A percentile compares a stretch with the other conserved stretches of the same genome.
Evolutionary conservation across 1,284 basidiomycete species (phyloP).

Genomic region (Chiua sp.): DNA sequence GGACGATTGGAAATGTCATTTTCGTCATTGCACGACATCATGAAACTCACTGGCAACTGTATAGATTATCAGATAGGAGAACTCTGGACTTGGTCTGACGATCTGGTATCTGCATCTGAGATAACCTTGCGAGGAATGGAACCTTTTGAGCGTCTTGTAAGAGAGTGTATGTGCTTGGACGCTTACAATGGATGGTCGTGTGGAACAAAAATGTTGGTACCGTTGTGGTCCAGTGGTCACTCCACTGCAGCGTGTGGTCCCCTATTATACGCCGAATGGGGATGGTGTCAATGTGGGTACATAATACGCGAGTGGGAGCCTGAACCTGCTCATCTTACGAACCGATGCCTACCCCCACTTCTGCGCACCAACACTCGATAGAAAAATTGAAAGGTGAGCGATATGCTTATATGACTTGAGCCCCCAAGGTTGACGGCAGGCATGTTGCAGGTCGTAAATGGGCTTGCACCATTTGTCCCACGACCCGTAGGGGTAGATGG

Average conservation of each 20-base stretch:
- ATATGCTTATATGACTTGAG: neutral
- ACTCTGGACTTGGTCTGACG: no score
- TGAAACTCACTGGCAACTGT: no score
- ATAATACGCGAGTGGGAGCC: slow-evolving; percentile 21
- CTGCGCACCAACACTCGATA: slow-evolving; percentile 23
- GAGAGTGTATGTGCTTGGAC: neutral
- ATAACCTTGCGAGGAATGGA: no score
- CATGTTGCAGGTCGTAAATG: slow-evolving; percentile 25
- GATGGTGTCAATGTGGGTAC: slow-evolving; percentile 19
- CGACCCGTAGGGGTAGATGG: slow-evolving; percentile 12
- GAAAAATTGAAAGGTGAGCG: slow-evolving; percentile 31
- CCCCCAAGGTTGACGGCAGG: slow-evolving; percentile 5
- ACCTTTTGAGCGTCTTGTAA: no score
- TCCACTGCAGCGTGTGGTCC: slow-evolving; percentile 1
- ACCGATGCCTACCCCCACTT: slow-evolving; percentile 28
- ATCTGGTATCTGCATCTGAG: no score
- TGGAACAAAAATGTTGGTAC: neutral
- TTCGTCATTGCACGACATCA: no score
- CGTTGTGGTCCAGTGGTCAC: neutral
- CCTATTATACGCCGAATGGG: slow-evolving; percentile 14
- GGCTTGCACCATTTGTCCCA: slow-evolving; percentile 25
- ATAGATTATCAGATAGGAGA: no score
- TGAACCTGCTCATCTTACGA: slow-evolving; percentile 7
- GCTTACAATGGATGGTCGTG: no score
- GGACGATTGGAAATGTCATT: no score